Evolutionary conservation across 495 filamentous ascomycete genomes (phyloP).

Genomic region (Penicillium maclennaniae): DNA sequence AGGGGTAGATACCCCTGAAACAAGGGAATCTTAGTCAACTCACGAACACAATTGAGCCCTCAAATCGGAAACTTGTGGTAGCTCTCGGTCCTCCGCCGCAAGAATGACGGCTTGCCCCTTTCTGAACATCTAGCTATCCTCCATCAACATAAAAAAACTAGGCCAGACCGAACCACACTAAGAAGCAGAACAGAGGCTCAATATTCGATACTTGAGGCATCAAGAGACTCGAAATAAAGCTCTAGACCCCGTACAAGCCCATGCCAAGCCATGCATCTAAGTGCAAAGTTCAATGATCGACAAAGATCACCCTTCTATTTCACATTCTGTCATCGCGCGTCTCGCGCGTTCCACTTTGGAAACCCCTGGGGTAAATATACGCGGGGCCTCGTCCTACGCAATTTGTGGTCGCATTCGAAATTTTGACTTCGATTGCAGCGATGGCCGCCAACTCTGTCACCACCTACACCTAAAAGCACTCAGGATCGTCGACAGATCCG

Average conservation of each 20-base stretch:
- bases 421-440: slow-evolving; percentile 8
- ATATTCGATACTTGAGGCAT: slow-evolving; percentile 8
- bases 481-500: slow-evolving; percentile 5
- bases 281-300: slow-evolving; percentile 30
- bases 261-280: background rate
- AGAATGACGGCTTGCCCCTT: background rate
- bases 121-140: background rate
- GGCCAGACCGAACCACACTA: background rate
- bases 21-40: background rate
- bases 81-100: background rate
- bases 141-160: background rate
- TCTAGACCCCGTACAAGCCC: background rate
- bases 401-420: slow-evolving; percentile 19
- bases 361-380: slow-evolving; percentile 27
- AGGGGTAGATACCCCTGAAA: slow-evolving; percentile 1
- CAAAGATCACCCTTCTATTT: slow-evolving; percentile 25
- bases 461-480: slow-evolving; percentile 16
- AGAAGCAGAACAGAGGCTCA: background rate
- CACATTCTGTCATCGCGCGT: slow-evolving; percentile 35
- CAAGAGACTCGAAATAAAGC: slow-evolving; percentile 15
- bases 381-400: slow-evolving; percentile 27
- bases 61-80: background rate
- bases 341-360: slow-evolving; percentile 26
- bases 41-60: background rate
- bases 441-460: slow-evolving; percentile 17